A percentile compares a stretch with the other conserved stretches of the same genome.
These are phyloP conservation scores for Pleodorina starrii DNA, from an alignment of 139 green algal genomes.

Conservation along the genomic window DNA sequence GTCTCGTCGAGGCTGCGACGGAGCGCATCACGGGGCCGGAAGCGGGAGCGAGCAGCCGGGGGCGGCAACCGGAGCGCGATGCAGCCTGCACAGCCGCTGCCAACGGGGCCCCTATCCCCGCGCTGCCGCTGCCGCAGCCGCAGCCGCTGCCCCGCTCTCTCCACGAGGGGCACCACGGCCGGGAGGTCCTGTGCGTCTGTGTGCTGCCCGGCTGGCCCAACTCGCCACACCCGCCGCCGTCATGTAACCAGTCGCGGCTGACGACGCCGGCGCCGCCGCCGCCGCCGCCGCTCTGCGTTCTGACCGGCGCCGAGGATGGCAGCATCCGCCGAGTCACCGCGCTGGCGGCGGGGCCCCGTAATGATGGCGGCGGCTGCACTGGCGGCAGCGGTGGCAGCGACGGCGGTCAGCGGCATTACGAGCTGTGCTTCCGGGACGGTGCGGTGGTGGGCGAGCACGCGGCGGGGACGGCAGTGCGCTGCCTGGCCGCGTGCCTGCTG, in stretches of 20 bases:
- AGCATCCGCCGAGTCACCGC: conserved; percentile 24
- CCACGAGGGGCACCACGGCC: conserved; percentile 31
- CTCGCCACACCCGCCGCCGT: background rate
- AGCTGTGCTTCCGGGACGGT: background rate
- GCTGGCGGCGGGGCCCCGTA: background rate
- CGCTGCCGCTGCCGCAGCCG: no score
- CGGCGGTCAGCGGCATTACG: background rate
- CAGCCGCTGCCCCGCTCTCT: conserved; percentile 11
- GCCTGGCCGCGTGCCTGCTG: conserved; percentile 9
- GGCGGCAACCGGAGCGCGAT: no score
- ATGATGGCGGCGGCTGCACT: background rate
- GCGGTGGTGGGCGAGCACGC: conserved; percentile 33
- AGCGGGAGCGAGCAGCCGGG: no score
- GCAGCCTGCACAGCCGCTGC: no score
- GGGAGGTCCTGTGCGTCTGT: conserved; percentile 6
- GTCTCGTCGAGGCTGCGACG: background rate
- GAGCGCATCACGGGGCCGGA: no score
- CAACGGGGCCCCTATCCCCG: no score
- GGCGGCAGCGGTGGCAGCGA: background rate
- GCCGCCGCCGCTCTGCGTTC: background rate
- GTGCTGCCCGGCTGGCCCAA: background rate
- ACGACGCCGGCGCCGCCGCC: background rate
- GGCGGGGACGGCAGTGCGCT: conserved; percentile 36
- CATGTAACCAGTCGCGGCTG: background rate
- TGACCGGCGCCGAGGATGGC: conserved; percentile 39